Evolutionary conservation across 2,329 filamentous ascomycete genomes (phyloP).

Genomic region (Aspergillaceae sp.): DNA sequence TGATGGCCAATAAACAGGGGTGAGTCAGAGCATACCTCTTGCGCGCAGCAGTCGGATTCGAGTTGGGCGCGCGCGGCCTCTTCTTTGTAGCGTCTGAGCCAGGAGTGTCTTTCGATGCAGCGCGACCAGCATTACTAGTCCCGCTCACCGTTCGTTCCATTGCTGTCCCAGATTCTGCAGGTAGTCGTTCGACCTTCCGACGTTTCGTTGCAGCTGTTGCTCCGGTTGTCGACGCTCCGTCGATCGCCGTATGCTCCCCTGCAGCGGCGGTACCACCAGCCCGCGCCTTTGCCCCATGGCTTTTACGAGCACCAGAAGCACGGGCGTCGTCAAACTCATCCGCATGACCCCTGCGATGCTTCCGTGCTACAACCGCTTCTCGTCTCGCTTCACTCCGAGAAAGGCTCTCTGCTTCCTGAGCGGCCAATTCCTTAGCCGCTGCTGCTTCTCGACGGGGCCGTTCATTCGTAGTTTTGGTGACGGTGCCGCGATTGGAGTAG

Average conservation of each 20-base stretch:
- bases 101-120: conserved; percentile 48
- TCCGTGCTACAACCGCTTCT: conserved; percentile 69
- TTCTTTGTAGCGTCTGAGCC: conserved; percentile 53
- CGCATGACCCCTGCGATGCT: conserved; percentile 60
- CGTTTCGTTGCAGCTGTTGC: conserved; percentile 49
- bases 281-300: conserved; percentile 43
- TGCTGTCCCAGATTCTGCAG: conserved; percentile 23
- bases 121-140: conserved; percentile 24
- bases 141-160: conserved; percentile 36
- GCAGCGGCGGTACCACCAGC: conserved; percentile 13
- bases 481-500: conserved; percentile 67
- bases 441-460: conserved; percentile 70
- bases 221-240: conserved; percentile 17
- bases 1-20: not conserved
- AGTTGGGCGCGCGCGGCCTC: conserved; percentile 63
- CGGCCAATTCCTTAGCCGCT: conserved; percentile 53
- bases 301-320: conserved; percentile 45
- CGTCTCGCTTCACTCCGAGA: conserved; percentile 76
- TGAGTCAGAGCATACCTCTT: conserved; percentile 56
- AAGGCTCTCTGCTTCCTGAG: conserved; percentile 64
- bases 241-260: not conserved
- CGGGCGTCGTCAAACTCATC: conserved; percentile 69
- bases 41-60: conserved; percentile 51
- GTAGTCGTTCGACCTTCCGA: conserved; percentile 68
- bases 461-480: conserved; percentile 54